Conservation (phyloP, 192 early-diverging fungal genomes). For the Coemansia sp. region DNA sequence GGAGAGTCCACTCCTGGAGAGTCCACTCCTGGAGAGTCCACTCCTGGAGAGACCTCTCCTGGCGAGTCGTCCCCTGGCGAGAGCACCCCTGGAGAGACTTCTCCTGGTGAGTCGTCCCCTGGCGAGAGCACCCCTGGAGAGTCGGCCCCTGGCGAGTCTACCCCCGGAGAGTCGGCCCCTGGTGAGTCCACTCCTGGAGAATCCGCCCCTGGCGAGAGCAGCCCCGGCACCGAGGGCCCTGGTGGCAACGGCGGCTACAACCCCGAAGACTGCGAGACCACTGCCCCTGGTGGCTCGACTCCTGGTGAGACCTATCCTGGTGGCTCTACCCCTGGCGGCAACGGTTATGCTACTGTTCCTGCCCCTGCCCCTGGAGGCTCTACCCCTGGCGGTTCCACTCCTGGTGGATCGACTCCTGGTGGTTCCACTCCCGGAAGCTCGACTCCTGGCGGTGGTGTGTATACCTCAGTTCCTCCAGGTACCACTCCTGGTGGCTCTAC, state of each 20-base stretch:
- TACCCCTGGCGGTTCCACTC: constrained; percentile 4
- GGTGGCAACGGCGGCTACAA: neutral
- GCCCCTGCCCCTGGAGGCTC: neutral
- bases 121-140: constrained; percentile 6
- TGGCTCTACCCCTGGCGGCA: neutral
- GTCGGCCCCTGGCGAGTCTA: constrained; percentile 7
- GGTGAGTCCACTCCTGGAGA: neutral
- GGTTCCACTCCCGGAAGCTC: constrained; percentile 1
- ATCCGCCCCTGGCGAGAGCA: neutral
- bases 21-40: neutral
- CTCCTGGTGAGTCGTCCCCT: constrained; percentile 8
- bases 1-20: constrained; percentile 12
- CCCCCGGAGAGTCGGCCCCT: constrained; percentile 4
- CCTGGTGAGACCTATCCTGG: neutral
- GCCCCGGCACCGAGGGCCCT: constrained; percentile 10
- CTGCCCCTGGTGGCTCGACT: constrained; percentile 4
- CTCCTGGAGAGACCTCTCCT: constrained; percentile 4
- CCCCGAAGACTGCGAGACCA: constrained; percentile 1
- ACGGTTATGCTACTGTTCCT: neutral
- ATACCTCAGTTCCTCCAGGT: no score
- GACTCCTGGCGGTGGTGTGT: constrained; percentile 7
- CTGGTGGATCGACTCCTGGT: constrained; percentile 12
- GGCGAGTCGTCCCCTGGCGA: constrained; percentile 9
- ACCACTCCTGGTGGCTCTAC: constrained; percentile 7
- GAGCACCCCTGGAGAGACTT: constrained; percentile 6